Conservation (phyloP, 371 early-diverging fungal species). For the Lichtheimia ramosa region DNA sequence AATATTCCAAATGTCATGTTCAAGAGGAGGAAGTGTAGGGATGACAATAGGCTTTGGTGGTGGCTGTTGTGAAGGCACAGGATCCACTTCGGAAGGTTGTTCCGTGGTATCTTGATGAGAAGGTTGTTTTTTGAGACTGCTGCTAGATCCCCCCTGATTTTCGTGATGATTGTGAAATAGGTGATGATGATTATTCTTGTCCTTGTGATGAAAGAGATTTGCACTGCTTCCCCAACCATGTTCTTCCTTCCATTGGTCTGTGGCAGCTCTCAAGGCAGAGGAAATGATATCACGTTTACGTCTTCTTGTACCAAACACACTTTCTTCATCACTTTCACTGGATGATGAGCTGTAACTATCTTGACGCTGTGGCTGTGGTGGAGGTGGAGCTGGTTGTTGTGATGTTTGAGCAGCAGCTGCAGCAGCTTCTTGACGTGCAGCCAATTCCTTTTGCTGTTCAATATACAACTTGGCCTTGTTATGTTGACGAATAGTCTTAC, state of each 20-base stretch:
- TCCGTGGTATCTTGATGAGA: not conserved
- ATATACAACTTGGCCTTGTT: conserved; percentile 12
- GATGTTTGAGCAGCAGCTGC: not conserved
- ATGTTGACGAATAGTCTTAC: conserved; percentile 28
- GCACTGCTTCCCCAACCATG: conserved; percentile 29
- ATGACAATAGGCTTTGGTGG: conserved; percentile 2
- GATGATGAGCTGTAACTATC: conserved; percentile 14
- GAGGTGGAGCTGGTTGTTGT: conserved; percentile 1
- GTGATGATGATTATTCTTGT: not conserved
- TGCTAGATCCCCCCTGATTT: not conserved
- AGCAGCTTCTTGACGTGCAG: not conserved
- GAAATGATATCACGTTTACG: conserved; percentile 33
- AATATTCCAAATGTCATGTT: conserved; percentile 33
- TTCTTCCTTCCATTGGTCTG: conserved; percentile 36
- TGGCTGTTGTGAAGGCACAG: not conserved
- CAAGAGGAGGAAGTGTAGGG: conserved; percentile 21
- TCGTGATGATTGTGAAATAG: not conserved
- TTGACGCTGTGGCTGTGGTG: not conserved
- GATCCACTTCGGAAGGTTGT: conserved; percentile 1
- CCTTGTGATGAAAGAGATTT: conserved; percentile 1
- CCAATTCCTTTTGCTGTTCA: not conserved
- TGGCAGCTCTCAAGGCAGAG: conserved; percentile 28
- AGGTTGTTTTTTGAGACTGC: not conserved
- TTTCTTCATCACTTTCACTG: conserved; percentile 23
- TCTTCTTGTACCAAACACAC: not conserved